Evolutionary conservation across 2,329 filamentous ascomycete species (phyloP).

Genomic region (Calonectria montana): DNA sequence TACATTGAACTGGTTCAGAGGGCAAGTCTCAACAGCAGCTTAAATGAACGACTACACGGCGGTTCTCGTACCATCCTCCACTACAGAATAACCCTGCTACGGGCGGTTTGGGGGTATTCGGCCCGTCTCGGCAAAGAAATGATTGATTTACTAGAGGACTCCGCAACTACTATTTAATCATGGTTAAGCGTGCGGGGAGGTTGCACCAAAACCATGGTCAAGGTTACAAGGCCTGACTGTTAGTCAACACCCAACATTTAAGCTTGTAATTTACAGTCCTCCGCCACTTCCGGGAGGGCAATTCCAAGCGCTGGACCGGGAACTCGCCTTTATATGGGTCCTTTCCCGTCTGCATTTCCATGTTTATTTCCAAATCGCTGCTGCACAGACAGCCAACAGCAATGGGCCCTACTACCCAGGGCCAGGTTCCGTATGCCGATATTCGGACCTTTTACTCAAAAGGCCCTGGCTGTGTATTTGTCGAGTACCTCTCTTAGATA

Average conservation of each 20-base stretch:
- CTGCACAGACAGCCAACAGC: not conserved
- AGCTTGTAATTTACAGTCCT: conserved; percentile 3
- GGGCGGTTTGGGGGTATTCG: not conserved
- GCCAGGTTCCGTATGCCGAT: not conserved
- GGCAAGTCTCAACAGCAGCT: not conserved
- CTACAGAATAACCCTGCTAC: not conserved
- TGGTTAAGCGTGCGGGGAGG: not conserved
- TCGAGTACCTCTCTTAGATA: not conserved
- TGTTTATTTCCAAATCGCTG: not conserved
- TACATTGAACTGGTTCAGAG: not conserved
- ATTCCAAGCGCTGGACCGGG: not conserved
- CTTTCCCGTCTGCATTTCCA: not conserved
- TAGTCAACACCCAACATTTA: conserved; percentile 6
- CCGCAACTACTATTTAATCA: not conserved
- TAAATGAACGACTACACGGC: not conserved
- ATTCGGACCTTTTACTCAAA: not conserved
- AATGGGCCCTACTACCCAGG: not conserved
- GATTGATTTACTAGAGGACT: not conserved
- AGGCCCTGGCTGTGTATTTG: not conserved
- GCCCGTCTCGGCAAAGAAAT: not conserved
- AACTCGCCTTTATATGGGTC: not conserved
- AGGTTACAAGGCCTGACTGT: not conserved
- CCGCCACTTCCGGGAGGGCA: not conserved
- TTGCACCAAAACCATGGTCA: not conserved
- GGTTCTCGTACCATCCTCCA: not conserved